Base-by-base conservation (phyloP, 306 rosid genomes). In the Sicyos edulis region DNA sequence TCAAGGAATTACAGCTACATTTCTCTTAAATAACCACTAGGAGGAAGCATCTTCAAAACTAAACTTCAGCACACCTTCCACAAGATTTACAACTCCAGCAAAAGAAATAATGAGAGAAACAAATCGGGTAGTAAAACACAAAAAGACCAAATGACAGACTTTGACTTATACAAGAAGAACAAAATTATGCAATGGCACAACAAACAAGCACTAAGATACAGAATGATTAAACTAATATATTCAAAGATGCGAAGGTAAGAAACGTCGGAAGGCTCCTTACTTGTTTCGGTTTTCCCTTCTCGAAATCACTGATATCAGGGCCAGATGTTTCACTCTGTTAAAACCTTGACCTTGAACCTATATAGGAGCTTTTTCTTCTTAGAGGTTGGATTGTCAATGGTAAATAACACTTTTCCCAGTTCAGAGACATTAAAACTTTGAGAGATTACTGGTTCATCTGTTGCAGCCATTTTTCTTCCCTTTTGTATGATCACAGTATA, bases 341-440 rank as follows among this genome's bases (percentile, higher is more conserved):
- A 78, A 65, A 96, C 87, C 84, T 87, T 85, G 74, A 87, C 65
- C 78, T 87, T 93, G 97, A 90, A 93, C 92, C 98, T 90, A 89
- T 93, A 93, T 15, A 93, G 83, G 79, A 93, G 89, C 79, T 81
- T 93, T 83, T 93, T 93, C 87, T 79, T 90, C 77, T 82, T 93
- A 12, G 81, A 45, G 57, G 97, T 84, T 40, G 98, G 90, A 74
- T 93, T 93, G 83, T 93, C 92, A 8, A 91, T 60, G 5, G 84
- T 90, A 79, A 93, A 89, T 77, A 93, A 83, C 66, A 93, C 61
- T 74, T 83, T 91, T 42, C 98, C 98, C n/a, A 93, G 84, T 75
- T 93, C 96, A 37, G 20, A 63, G 56, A 93, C 98, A 85, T 85
- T 87, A 78, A 84, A 93, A 79, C 81, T 83, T 74, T 71, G 81